Base-by-base conservation (phyloP, 306 rosid genomes). In the Cucurbita moschata region DNA sequence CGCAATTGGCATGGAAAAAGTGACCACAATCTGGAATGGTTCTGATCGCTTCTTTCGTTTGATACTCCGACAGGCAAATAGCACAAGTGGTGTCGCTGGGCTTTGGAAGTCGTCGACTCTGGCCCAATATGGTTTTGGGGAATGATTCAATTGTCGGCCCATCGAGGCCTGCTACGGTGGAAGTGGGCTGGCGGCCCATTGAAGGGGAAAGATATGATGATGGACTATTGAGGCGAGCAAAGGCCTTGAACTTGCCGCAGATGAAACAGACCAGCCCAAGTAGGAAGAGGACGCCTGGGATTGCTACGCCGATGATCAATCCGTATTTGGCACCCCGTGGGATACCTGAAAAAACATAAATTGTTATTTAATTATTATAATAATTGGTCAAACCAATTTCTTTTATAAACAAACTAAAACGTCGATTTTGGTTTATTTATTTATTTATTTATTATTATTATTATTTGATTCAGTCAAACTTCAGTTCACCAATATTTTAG, bases 11-110 rank as follows among this genome's bases (percentile, higher is more conserved):
- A 71, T 89, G 96, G 76, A 88, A 92, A 72, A 86, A 86, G 52
- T 88, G 97, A 39, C 72, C 81, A 53, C 96, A 92, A 11, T 84
- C 83, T 0, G 95, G 96, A 58, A 92, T 89, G 49, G 86, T 83
- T 76, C 96, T 82, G 30, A 92, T 47, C 0, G 77, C 71, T 39
- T 92, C 92, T 53, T 82, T 88, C 8, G 96, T 74, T 50, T 90
- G 80, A 21, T 90, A 90, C 53, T 92, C 96, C 1, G 83, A 62
- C 11, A 90, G 51, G 65, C 96, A 92, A n/a, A 87, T 90, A 0
- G 96, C 80, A 61, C 96, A 88, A 1, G 68, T 85, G 39, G 74
- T 87, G 43, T 89, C 88, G 3, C 39, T 80, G 49, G 85, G 82
- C 66, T 82, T 88, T 0, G 92, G 89, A 14, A 89, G 54, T 13